Percentiles rank a stretch among this genome's conserved stretches.
phyloP scores from a whole-genome alignment of 345 rosid genomes.

The Cardamine occulta region DNA sequence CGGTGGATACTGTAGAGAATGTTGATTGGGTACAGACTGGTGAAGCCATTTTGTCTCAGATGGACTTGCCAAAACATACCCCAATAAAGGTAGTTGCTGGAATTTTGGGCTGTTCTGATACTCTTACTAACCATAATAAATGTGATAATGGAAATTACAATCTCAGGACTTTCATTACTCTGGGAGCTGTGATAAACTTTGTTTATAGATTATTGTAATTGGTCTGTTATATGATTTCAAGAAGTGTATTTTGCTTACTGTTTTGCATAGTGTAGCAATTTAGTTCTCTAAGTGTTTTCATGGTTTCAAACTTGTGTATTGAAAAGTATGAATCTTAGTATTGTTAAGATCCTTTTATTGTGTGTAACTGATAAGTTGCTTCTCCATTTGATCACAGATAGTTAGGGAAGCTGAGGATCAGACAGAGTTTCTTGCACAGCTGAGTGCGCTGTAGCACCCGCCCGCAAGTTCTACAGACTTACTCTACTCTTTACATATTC shows the following conservation, averaged over 20 bases:
- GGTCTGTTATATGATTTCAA: not conserved
- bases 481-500: conserved; percentile 31
- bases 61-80: conserved; percentile 68
- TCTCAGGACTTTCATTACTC: not conserved
- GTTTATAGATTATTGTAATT: not conserved
- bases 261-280: not conserved
- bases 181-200: not conserved
- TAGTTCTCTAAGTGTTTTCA: not conserved
- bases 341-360: not conserved
- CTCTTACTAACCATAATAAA: not conserved
- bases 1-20: conserved; percentile 45
- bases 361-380: conserved; percentile 13
- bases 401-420: conserved; percentile 83
- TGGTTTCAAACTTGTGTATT: conserved; percentile 1
- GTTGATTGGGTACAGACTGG: conserved; percentile 68
- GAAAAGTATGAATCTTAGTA: not conserved
- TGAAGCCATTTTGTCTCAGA: conserved; percentile 55
- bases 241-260: conserved; percentile 3
- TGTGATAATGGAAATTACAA: not conserved
- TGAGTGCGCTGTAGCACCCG: conserved; percentile 52
- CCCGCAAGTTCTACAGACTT: conserved; percentile 36
- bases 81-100: conserved; percentile 59
- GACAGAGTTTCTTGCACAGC: conserved; percentile 64
- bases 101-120: not conserved
- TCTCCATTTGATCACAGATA: conserved; percentile 51